Evolutionary conservation across 129 eudicot genomes (phyloP).

Genomic region (Artemisia argyi): DNA sequence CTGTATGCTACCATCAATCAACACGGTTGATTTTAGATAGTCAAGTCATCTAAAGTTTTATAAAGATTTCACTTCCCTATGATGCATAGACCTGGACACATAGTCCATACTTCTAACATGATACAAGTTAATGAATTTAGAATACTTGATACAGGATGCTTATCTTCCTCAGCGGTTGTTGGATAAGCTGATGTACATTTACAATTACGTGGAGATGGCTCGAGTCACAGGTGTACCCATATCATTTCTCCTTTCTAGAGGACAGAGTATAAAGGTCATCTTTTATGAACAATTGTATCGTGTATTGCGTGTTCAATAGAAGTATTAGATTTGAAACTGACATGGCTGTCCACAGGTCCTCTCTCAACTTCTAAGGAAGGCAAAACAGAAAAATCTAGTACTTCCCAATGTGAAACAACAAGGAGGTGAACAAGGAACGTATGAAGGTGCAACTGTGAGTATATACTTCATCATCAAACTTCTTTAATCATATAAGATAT

Average conservation of each 20-base stretch:
- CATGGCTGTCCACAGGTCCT: constrained; percentile 60
- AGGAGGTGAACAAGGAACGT: constrained; percentile 98
- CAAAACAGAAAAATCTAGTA: constrained; percentile 78
- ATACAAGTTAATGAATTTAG: constrained; percentile 14
- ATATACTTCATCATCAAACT: not conserved
- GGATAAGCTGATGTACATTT: constrained; percentile 94
- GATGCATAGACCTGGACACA: constrained; percentile 1
- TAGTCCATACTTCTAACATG: no score
- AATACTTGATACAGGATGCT: constrained; percentile 69
- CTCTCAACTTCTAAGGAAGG: constrained; percentile 95
- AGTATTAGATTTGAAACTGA: constrained; percentile 8
- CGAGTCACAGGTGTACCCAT: constrained; percentile 99
- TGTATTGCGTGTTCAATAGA: not conserved
- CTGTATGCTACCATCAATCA: not conserved
- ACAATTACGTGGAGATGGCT: constrained; percentile 99
- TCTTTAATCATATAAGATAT: constrained; percentile 8
- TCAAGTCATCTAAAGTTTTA: constrained; percentile 1
- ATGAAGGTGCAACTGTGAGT: constrained; percentile 99
- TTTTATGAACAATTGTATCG: constrained; percentile 11
- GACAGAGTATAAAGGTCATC: constrained; percentile 99
- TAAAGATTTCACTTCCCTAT: not conserved
- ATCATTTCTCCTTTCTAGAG: constrained; percentile 96
- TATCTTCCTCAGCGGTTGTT: constrained; percentile 97
- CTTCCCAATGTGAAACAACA: constrained; percentile 88
- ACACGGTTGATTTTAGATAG: not conserved